These are phyloP conservation scores for Codiaeum variegatum DNA, from an alignment of 441 rosid genomes.

Conservation along the genomic window DNA sequence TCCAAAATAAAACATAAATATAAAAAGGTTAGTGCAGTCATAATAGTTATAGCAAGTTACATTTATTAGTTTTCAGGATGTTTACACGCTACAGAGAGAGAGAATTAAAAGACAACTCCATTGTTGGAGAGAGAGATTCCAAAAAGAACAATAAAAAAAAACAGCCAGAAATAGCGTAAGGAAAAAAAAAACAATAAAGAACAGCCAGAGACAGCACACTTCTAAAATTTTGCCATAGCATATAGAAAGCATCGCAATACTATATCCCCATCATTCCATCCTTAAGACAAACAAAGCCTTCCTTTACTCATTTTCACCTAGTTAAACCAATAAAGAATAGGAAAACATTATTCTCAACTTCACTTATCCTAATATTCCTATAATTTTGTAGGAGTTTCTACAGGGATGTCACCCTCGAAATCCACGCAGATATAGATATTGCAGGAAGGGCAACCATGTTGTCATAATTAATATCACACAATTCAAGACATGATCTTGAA, in stretches of 20 bases:
- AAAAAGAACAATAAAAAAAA: not conserved
- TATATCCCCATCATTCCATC: not conserved
- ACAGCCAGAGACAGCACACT: not conserved
- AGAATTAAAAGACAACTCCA: not conserved
- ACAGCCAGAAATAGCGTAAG: not conserved
- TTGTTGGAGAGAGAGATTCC: not conserved
- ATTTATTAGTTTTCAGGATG: not conserved
- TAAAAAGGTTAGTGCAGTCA: not conserved
- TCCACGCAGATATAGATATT: not conserved
- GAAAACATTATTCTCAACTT: not conserved
- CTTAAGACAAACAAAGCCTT: not conserved
- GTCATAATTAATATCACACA: not conserved
- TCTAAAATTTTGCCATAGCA: not conserved
- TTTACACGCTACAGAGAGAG: not conserved
- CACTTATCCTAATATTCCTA: not conserved
- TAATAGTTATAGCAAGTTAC: conserved; percentile 4
- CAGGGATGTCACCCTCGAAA: not conserved
- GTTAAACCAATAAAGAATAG: not conserved
- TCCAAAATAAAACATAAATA: not conserved
- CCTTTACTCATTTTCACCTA: not conserved
- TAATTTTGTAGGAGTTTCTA: not conserved
- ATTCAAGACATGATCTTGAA: not conserved
- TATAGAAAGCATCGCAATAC: not conserved
- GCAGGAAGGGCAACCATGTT: not conserved
- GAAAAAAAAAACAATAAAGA: not conserved